These are phyloP conservation scores for Hydnomerulius pinastri DNA, from an alignment of 768 basidiomycete genomes.

Conservation along the genomic window DNA sequence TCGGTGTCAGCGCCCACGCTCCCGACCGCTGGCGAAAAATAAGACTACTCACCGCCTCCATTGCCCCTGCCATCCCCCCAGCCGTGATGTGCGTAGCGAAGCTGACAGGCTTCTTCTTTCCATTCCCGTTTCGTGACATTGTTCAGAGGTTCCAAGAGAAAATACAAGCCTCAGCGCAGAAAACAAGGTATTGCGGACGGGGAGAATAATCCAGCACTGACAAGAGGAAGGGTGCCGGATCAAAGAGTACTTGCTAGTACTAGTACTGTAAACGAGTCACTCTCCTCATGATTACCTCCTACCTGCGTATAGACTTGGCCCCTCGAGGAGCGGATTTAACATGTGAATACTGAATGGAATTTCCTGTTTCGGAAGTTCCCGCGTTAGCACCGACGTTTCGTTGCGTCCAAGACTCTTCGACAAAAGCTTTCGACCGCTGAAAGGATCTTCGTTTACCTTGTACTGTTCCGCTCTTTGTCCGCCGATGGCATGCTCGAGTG, in stretches of 20 bases:
- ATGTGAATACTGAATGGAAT: slow-evolving; percentile 29
- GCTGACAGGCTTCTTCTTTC: slow-evolving; percentile 74
- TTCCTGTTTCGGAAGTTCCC: slow-evolving; percentile 10
- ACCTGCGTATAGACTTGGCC: slow-evolving; percentile 1
- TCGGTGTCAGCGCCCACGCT: not conserved
- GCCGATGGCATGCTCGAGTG: not conserved
- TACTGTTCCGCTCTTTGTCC: slow-evolving; percentile 27
- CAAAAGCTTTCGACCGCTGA: not conserved
- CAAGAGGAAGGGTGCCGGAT: not conserved
- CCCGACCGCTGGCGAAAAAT: not conserved
- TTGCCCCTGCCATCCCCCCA: slow-evolving; percentile 91
- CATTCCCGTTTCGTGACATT: slow-evolving; percentile 56
- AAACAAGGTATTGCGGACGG: too few species aligned
- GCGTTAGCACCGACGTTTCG: slow-evolving; percentile 21
- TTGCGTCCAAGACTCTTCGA: not conserved
- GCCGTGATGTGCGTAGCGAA: slow-evolving; percentile 92
- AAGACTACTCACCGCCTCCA: slow-evolving; percentile 77
- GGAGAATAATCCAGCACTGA: not conserved
- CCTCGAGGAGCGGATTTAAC: slow-evolving; percentile 21
- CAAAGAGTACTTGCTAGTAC: slow-evolving; percentile 1
- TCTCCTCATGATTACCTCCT: slow-evolving; percentile 23
- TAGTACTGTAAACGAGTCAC: not conserved
- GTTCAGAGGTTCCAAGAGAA: too few species aligned
- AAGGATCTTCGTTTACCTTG: not conserved
- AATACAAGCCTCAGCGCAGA: too few species aligned